Evolutionary conservation across 1,284 basidiomycete species (phyloP).

Genomic region (Cerrena zonata): DNA sequence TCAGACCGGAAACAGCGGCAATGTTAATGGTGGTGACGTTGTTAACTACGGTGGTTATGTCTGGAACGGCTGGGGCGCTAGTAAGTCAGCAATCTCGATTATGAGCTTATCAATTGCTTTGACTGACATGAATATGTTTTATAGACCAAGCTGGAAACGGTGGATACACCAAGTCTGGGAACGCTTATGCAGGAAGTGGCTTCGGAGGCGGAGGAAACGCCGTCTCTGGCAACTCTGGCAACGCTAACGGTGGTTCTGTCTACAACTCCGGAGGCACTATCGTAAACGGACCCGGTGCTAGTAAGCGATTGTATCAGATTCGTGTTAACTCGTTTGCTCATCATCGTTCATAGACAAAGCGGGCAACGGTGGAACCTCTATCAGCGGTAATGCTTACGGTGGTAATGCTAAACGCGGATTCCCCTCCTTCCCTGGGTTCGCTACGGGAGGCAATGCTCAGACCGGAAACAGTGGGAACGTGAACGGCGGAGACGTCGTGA

Average conservation of each 20-base stretch:
- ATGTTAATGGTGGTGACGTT: constrained; percentile 7
- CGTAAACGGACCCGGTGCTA: constrained; percentile 1
- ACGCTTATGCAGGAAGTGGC: constrained; percentile 3
- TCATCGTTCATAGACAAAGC: neutral
- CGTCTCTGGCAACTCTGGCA: constrained; percentile 7
- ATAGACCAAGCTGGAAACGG: constrained; percentile 8
- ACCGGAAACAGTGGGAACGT: neutral
- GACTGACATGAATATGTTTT: neutral
- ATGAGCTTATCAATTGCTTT: neutral
- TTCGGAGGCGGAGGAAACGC: constrained; percentile 8
- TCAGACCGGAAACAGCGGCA: constrained; percentile 5
- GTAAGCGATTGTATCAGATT: neutral
- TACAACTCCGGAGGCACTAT: constrained; percentile 1
- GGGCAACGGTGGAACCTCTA: neutral
- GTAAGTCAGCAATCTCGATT: neutral
- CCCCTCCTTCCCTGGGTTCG: neutral
- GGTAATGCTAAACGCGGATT: neutral
- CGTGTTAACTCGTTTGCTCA: neutral
- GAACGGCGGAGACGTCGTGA: neutral
- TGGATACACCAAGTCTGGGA: constrained; percentile 5
- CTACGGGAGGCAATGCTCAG: constrained; percentile 1
- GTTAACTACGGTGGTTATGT: constrained; percentile 2
- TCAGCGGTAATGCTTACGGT: constrained; percentile 1
- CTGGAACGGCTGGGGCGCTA: neutral
- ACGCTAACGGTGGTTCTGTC: constrained; percentile 10